Evolutionary conservation across 2,329 filamentous ascomycete genomes (phyloP).

Genomic region (Aspergillus quadrilineatus): DNA sequence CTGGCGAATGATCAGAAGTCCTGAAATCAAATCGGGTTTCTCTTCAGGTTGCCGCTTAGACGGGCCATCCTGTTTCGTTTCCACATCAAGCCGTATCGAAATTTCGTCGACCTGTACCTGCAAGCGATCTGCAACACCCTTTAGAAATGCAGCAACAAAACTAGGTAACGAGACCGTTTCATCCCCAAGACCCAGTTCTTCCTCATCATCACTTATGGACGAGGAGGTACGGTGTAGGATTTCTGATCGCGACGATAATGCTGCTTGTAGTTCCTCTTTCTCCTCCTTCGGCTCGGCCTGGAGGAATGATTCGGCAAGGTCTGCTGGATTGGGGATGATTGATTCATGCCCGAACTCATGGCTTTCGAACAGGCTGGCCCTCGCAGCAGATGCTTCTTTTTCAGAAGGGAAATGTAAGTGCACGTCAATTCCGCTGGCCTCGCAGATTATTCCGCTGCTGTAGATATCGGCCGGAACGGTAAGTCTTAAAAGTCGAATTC

Average conservation of each 20-base stretch:
- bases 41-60: slow-evolving; percentile 35
- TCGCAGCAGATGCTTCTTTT: slow-evolving; percentile 33
- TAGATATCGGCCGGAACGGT: slow-evolving; percentile 88
- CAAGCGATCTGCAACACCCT: slow-evolving; percentile 58
- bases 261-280: slow-evolving; percentile 58
- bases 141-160: slow-evolving; percentile 60
- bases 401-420: slow-evolving; percentile 57
- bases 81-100: slow-evolving; percentile 52
- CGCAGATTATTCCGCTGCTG: slow-evolving; percentile 75
- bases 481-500: slow-evolving; percentile 71
- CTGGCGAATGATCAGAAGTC: slow-evolving; percentile 36
- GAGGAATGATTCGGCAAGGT: slow-evolving; percentile 62
- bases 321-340: slow-evolving; percentile 55
- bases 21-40: slow-evolving; percentile 38
- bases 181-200: slow-evolving; percentile 53
- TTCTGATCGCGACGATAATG: slow-evolving; percentile 53
- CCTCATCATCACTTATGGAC: slow-evolving; percentile 49
- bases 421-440: slow-evolving; percentile 78
- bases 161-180: slow-evolving; percentile 56
- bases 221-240: slow-evolving; percentile 51
- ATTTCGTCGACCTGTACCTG: slow-evolving; percentile 55
- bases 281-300: slow-evolving; percentile 58
- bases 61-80: slow-evolving; percentile 41
- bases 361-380: slow-evolving; percentile 28
- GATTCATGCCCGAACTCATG: slow-evolving; percentile 33